Conservation (phyloP, 139 green algal genomes). For the Picochlorum sp. region DNA sequence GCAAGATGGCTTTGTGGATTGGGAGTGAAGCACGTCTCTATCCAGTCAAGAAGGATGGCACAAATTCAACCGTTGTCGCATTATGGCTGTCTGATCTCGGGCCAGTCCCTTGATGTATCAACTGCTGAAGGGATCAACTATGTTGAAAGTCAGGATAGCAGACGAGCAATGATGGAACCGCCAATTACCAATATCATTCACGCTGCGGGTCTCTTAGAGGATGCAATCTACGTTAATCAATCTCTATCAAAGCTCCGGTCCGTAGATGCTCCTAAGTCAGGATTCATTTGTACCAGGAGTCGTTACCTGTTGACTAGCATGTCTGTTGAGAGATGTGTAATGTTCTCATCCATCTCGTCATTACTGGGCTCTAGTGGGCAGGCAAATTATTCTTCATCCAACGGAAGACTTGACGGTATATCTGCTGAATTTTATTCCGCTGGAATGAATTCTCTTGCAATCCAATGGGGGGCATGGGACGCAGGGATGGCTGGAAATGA, state of each 20-base stretch:
- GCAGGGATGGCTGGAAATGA: slow-evolving; percentile 67
- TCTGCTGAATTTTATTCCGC: background rate
- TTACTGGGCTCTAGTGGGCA: slow-evolving; percentile 59
- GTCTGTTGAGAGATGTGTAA: background rate
- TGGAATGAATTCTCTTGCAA: background rate
- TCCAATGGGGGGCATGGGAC: slow-evolving; percentile 43
- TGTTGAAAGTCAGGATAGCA: no score
- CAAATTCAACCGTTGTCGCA: no score
- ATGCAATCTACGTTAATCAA: slow-evolving; percentile 45
- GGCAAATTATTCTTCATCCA: slow-evolving; percentile 58
- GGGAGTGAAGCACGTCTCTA: no score
- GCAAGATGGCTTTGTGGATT: slow-evolving; percentile 37
- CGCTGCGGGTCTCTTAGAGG: slow-evolving; percentile 46
- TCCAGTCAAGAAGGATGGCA: no score
- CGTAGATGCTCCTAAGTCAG: slow-evolving; percentile 46
- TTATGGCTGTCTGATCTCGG: no score
- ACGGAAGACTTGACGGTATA: slow-evolving; percentile 43
- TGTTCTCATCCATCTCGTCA: slow-evolving; percentile 54
- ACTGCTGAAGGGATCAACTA: no score
- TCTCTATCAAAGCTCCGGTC: slow-evolving; percentile 14
- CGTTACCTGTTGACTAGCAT: background rate
- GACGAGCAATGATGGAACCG: background rate
- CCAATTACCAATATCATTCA: slow-evolving; percentile 31
- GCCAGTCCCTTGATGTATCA: no score
- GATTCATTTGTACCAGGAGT: no score